Conservation (phyloP, 1,139 yeast species). For the Debaryomyces nepalensis region DNA sequence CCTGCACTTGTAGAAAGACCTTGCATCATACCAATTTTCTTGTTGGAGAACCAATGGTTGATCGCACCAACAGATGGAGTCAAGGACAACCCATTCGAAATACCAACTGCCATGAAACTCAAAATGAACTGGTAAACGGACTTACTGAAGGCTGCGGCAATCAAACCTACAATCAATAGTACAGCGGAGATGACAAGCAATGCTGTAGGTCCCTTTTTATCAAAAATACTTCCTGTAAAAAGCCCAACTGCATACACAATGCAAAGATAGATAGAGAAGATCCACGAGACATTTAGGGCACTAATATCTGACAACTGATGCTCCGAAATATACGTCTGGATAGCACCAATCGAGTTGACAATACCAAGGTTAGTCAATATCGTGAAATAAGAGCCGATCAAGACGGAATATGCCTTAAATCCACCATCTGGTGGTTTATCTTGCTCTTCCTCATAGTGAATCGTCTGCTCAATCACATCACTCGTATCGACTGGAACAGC, state of each 20-base stretch:
- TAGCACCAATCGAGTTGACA: constrained; percentile 64
- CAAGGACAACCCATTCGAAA: constrained; percentile 60
- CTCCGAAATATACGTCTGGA: constrained; percentile 60
- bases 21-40: constrained; percentile 56
- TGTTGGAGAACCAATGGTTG: constrained; percentile 34
- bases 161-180: constrained; percentile 49
- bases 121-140: constrained; percentile 59
- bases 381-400: constrained; percentile 66
- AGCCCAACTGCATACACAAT: constrained; percentile 62
- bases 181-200: constrained; percentile 51
- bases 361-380: constrained; percentile 63
- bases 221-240: constrained; percentile 49
- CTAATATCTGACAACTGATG: constrained; percentile 53
- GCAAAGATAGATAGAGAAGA: constrained; percentile 64
- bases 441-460: neutral
- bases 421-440: constrained; percentile 64
- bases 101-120: constrained; percentile 55
- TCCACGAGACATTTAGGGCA: constrained; percentile 63
- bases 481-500: neutral
- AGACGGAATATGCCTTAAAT: constrained; percentile 57
- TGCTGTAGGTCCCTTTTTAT: constrained; percentile 49
- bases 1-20: constrained; percentile 69
- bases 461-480: neutral
- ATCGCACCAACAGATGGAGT: constrained; percentile 56
- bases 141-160: constrained; percentile 55